Base-by-base conservation (phyloP, 2,329 filamentous ascomycete genomes). In the Sporothrix inflata region DNA sequence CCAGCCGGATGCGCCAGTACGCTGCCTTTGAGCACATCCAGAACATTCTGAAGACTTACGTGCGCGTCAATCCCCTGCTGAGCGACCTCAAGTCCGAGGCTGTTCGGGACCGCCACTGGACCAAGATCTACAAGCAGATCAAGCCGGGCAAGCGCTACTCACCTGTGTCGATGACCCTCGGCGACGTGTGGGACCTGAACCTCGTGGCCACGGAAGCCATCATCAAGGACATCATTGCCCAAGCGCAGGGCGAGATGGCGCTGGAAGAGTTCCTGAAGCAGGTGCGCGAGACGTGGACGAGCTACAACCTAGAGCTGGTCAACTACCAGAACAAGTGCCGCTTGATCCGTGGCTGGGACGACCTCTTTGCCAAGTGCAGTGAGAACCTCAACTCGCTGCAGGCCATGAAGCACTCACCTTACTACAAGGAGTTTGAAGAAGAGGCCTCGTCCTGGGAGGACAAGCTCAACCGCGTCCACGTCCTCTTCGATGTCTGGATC, bases 11-110 rank as follows among this genome's bases (percentile, higher is more conserved):
- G 95, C 91, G 97, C 74, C 97, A 99, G 79, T 99, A 99, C 81
- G 95, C 97, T 77, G 97, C 97, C n/a, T 99, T 99, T 79, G 97
- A 99, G 81, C 95, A 99, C 79, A 94, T 99, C 51, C 97, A 99
- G 80, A 94, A 90, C 75, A 92, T 97, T 40, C 88, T 99, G 53
- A 92, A 94, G 60, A 91, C 94, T 74, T 88, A 97, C 66, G 87
- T 98, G 75, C 98, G 97, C 81, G 94, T 97, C 77, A 99, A 98
- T 79, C 86, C 91, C 12, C 86, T 98, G 45, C 86, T 99, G 3
- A 89, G 90, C 4, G 96, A 99, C 75, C 87, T 99, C 81, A 97
- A 98, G 79, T 98, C 95, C 0, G 96, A 99, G 81, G 95, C 96
- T 19, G 94, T 99, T 73, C 91, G 94, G 61, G 97, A 99, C 81